Evolutionary conservation across 2,329 filamentous ascomycete species (phyloP), one percentile per base, ranked within the genome.

Genomic region (Apiospora malaysiana): DNA sequence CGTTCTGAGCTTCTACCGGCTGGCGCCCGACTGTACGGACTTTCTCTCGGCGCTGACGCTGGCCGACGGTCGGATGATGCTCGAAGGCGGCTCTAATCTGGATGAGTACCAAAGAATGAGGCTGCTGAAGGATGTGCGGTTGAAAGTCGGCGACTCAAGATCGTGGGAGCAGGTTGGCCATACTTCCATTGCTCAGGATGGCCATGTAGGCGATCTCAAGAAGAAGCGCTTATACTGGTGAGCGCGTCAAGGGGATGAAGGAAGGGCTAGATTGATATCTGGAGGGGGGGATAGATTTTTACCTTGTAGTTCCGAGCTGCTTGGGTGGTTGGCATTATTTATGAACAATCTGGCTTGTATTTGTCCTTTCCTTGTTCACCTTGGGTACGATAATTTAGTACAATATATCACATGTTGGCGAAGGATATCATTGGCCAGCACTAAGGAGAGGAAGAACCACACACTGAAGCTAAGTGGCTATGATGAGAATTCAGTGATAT

Each of bases 11-110:
- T 59, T 59, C 27, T 59, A 37, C 27, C 51, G 51, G 16, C 16
- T 59, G 51, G 51, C 51, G 27, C 51, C 51, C 16, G 51, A 59
- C 27, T 59, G 51, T 37, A 59, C 51, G 2, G 51, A 59, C 27
- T 59, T 59, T 7, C 51, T 59, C 51, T 59, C 51, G 27, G 51
- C 51, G 5, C 10, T 59, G 51, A 59, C 51, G 18, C 51, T 59
- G 7, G 3, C 32, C 25, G 51, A 59, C 7, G 51, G 51, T 16
- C 32, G 27, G 51, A 27, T 59, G 51, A 21, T 59, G 16, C 27
- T 59, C 0, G 51, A 37, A 9, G 51, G 51, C 16, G 51, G 27
- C 27, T 59, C 51, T 16, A 59, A 16, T 16, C 3, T 59, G 27
- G 27, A 59, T 16, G 51, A 59, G 21, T 59, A 59, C 16, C 27